Evolutionary conservation across 1,284 basidiomycete species (phyloP).

Genomic region (Phellinidium pouzarii): DNA sequence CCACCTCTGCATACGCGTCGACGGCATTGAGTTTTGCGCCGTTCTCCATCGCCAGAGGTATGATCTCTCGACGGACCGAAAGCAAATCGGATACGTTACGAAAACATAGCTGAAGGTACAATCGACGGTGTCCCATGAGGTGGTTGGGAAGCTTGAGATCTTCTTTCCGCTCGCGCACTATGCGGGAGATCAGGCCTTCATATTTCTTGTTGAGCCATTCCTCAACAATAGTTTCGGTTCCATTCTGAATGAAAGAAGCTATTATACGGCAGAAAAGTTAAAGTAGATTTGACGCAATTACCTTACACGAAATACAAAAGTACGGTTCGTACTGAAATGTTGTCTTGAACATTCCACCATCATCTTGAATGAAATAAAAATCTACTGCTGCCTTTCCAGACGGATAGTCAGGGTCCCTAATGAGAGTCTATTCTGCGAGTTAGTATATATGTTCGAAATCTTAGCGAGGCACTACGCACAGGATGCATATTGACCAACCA

Average conservation of each 20-base stretch:
- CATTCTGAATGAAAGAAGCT: slow-evolving; percentile 43
- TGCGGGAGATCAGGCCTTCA: slow-evolving; percentile 78
- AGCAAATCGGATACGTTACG: slow-evolving; percentile 91
- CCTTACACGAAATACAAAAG: slow-evolving; percentile 89
- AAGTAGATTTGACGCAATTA: slow-evolving; percentile 26
- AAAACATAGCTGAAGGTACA: slow-evolving; percentile 88
- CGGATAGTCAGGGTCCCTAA: slow-evolving; percentile 78
- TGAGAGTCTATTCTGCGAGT: slow-evolving; percentile 52
- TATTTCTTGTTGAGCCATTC: slow-evolving; percentile 95
- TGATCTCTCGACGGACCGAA: slow-evolving; percentile 78
- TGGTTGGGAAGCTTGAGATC: slow-evolving; percentile 96
- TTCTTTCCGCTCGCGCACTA: slow-evolving; percentile 83
- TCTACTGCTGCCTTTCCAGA: slow-evolving; percentile 88
- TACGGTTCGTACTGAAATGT: slow-evolving; percentile 94
- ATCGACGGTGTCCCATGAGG: slow-evolving; percentile 83
- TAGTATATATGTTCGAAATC: not conserved
- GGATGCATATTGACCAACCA: slow-evolving; percentile 99
- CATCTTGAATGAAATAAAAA: slow-evolving; percentile 97
- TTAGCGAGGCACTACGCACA: slow-evolving; percentile 39
- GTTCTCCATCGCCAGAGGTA: slow-evolving; percentile 87
- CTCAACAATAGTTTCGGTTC: slow-evolving; percentile 87
- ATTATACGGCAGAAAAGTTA: not conserved
- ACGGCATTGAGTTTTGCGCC: slow-evolving; percentile 92
- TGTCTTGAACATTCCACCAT: slow-evolving; percentile 93
- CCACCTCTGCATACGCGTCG: slow-evolving; percentile 97